Conservation (phyloP, 768 basidiomycete species). For the Boletus sp. region DNA sequence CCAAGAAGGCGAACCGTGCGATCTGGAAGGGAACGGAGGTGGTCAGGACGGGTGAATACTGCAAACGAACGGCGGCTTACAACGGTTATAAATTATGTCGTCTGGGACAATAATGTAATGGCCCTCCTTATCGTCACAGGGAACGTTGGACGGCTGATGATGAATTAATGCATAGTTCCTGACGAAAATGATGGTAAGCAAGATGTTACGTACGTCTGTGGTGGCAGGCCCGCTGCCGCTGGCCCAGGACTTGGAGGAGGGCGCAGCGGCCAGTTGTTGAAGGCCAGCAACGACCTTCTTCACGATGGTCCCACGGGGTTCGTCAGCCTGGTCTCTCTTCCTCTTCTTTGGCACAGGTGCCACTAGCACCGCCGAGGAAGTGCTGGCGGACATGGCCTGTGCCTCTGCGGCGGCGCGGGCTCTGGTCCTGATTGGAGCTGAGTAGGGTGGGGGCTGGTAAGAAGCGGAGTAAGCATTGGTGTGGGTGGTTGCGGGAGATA, state of each 20-base stretch:
- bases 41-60: slow-evolving; percentile 11
- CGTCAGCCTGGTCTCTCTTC: slow-evolving; percentile 74
- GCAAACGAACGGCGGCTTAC: slow-evolving; percentile 44
- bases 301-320: slow-evolving; percentile 62
- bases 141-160: slow-evolving; percentile 61
- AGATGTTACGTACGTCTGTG: slow-evolving; percentile 58
- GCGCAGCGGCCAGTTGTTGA: slow-evolving; percentile 49
- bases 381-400: slow-evolving; percentile 65
- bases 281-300: slow-evolving; percentile 59
- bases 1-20: slow-evolving; percentile 88
- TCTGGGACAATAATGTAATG: slow-evolving; percentile 95
- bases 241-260: slow-evolving; percentile 63
- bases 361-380: slow-evolving; percentile 61
- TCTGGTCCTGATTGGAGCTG: slow-evolving; percentile 78
- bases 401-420: slow-evolving; percentile 87
- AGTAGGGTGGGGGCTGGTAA: slow-evolving; percentile 74
- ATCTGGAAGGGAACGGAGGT: slow-evolving; percentile 49
- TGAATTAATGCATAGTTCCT: slow-evolving; percentile 29
- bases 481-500: slow-evolving; percentile 72
- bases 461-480: slow-evolving; percentile 72
- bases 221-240: slow-evolving; percentile 61
- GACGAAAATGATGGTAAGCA: slow-evolving; percentile 11
- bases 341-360: slow-evolving; percentile 81
- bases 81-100: slow-evolving; percentile 83
- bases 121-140: slow-evolving; percentile 97